Base-by-base conservation (phyloP, 768 basidiomycete species). In the Boletus rubroflammeus region DNA sequence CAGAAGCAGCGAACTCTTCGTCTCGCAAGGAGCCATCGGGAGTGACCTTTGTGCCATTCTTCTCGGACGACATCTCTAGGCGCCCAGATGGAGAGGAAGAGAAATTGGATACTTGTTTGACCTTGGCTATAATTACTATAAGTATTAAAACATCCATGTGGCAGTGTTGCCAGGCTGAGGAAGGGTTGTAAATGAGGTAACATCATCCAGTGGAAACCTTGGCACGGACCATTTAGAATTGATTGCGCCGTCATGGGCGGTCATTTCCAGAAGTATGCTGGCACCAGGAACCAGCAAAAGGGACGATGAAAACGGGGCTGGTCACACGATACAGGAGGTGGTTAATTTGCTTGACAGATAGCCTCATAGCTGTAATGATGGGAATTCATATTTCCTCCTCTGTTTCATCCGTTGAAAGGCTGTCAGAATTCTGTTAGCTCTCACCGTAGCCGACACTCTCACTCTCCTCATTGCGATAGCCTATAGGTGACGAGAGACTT, bases 1-100 rank as follows among this genome's bases (percentile, higher is more conserved):
- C 0, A 8, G 49, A 10, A 13, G 53, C 2, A 4, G 51, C 31
- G 3, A 51, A 56, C 39, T 72, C 69, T 21, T 64, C 54, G 14
- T 71, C 69, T 7, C 54, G 56, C 1, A 60, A 8, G 25, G 67
- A 72, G 39, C 8, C 49, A 0, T 64, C 56, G 15, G 58, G 34
- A 14, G 58, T 17, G n/a, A 3, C 26, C 13, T n/a, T 38, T 4
- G 47, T 1, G 7, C 29, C 44, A 19, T 54, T 59, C 50, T 71
- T 72, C 39, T 71, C 71, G 3, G 56, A 31, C 19, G 47, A 51
- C 61, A 63, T 67, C 11, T 32, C 32, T 2, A 19, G 9, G 17
- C 4, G 10, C 44, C n/a, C 17, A 25, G 28, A 15, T 7, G 19
- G 21, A 3, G 26, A 23, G 7, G 14, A 13, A 17, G 15, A 29